Evolutionary conservation across 2,329 filamentous ascomycete genomes (phyloP), one percentile per base, ranked within the genome.

Genomic region (Microcera coccophila): DNA sequence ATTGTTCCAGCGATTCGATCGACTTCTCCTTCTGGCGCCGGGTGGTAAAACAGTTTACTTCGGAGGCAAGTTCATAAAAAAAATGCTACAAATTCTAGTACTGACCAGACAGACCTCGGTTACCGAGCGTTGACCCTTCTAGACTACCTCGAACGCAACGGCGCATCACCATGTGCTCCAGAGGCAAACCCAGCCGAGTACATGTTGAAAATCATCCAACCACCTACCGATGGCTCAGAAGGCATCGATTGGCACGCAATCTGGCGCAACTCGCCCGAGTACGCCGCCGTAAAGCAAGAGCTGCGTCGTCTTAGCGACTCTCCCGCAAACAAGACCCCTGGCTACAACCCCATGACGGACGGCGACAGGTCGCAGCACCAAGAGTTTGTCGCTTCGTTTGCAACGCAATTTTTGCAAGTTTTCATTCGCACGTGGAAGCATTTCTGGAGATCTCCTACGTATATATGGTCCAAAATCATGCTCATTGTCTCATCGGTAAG

Each of bases 121-220:
- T 70, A 31, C 40, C 68, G 73, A 39, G 75, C 76, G 0, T 63
- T 63, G 3, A 74, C 62, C 0, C 59, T 82, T 22, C 72, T 72
- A 2, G 65, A 63, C 19, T 82, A 82, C 58, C 86, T 88, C 45
- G 75, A 81, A 49, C 62, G 65, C 4, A 79, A 84, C 44, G 82
- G 82, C 15, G 79, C 76, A 2, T 67, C 71, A 1, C 62, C 69
- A 12, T 81, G 81, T 35, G 69, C 72, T 2, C 48, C 63, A 0
- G 70, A 74, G 3, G 79, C 78, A 3, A 85, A 85, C 47, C 81
- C 81, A 0, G 82, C 82, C 0, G 82, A 85, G 58, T 85, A 78
- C 69, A 85, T 85, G 80, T 70, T 85, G 2, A 50, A 68, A 9
- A 62, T 63, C 5, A 67, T 64, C 19, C 42, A 59, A 2, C 49